These are phyloP conservation scores for Fusarium sacchari DNA, from an alignment of 2,329 filamentous ascomycete genomes.

Conservation along the genomic window DNA sequence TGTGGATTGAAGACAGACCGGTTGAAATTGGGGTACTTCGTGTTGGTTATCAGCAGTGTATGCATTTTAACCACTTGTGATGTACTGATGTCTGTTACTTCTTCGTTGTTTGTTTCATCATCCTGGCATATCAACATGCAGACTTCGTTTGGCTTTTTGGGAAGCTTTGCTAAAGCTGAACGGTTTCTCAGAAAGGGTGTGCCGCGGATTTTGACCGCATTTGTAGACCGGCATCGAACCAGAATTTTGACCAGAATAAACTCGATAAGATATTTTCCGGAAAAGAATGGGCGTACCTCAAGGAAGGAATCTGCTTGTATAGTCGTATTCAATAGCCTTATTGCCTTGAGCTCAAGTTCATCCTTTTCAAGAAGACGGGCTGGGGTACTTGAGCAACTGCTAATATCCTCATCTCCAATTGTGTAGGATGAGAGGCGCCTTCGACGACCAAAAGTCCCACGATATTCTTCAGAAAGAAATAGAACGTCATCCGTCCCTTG, in stretches of 20 bases:
- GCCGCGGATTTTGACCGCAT: slow-evolving; percentile 50
- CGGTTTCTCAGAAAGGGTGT: slow-evolving; percentile 51
- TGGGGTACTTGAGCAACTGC: slow-evolving; percentile 26
- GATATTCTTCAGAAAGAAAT: slow-evolving; percentile 28
- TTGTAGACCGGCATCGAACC: slow-evolving; percentile 40
- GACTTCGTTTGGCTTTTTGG: slow-evolving; percentile 55
- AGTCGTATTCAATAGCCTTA: slow-evolving; percentile 5
- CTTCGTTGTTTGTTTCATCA: slow-evolving; percentile 37
- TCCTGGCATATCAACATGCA: slow-evolving; percentile 52
- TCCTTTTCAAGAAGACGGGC: slow-evolving; percentile 24
- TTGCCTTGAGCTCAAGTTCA: slow-evolving; percentile 37
- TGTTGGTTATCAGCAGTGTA: slow-evolving; percentile 65
- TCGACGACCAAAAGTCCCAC: not conserved
- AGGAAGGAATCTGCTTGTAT: slow-evolving; percentile 44
- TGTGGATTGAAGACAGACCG: slow-evolving; percentile 39
- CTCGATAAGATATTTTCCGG: slow-evolving; percentile 43
- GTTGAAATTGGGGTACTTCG: slow-evolving; percentile 53
- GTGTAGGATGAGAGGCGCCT: slow-evolving; percentile 40
- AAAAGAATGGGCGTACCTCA: slow-evolving; percentile 37
- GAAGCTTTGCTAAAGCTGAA: slow-evolving; percentile 51
- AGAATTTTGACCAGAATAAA: slow-evolving; percentile 58
- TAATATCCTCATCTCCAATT: slow-evolving; percentile 17
- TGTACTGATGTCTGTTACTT: slow-evolving; percentile 55
- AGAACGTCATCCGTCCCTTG: slow-evolving; percentile 19
- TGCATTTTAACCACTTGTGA: slow-evolving; percentile 53